Evolutionary conservation across 2,329 filamentous ascomycete species (phyloP).

Genomic region (Zasmidium citrigriseum): DNA sequence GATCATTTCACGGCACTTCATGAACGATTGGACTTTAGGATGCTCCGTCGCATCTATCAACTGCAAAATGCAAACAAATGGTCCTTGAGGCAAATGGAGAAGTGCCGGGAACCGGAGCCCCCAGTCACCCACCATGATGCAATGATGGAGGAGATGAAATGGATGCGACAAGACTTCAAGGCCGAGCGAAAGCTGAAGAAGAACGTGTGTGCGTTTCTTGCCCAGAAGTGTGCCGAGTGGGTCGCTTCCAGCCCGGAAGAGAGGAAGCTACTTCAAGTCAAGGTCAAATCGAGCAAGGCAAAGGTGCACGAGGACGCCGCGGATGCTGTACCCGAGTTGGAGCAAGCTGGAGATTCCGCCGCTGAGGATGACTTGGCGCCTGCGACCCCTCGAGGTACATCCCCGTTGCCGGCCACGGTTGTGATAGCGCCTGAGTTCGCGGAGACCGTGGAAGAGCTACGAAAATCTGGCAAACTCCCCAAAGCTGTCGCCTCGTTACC

Average conservation of each 20-base stretch:
- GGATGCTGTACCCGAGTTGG: conserved; percentile 31
- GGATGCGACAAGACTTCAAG: conserved; percentile 95
- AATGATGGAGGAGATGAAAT: conserved; percentile 87
- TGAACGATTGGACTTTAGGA: conserved; percentile 84
- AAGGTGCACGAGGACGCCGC: conserved; percentile 11
- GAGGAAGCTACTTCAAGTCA: conserved; percentile 68
- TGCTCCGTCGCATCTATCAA: conserved; percentile 83
- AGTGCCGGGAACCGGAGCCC: conserved; percentile 76
- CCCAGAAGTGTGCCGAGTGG: conserved; percentile 82
- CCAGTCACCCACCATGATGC: conserved; percentile 82
- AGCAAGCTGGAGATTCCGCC: conserved; percentile 31
- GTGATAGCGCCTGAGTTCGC: conserved; percentile 32
- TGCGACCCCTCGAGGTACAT: conserved; percentile 25
- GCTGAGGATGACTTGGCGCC: conserved; percentile 33
- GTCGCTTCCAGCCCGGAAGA: conserved; percentile 65
- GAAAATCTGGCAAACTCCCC: conserved; percentile 28
- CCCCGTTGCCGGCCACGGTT: conserved; percentile 20
- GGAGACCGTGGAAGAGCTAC: conserved; percentile 26
- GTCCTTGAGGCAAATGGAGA: conserved; percentile 86
- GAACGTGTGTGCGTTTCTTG: conserved; percentile 75
- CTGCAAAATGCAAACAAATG: conserved; percentile 89
- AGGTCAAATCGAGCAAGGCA: conserved; percentile 47
- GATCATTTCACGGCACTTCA: conserved; percentile 82
- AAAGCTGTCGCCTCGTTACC: conserved; percentile 32
- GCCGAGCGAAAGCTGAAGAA: conserved; percentile 95